Base-by-base conservation (phyloP, 1,139 yeast species). In the Geotrichum phurueaensis region DNA sequence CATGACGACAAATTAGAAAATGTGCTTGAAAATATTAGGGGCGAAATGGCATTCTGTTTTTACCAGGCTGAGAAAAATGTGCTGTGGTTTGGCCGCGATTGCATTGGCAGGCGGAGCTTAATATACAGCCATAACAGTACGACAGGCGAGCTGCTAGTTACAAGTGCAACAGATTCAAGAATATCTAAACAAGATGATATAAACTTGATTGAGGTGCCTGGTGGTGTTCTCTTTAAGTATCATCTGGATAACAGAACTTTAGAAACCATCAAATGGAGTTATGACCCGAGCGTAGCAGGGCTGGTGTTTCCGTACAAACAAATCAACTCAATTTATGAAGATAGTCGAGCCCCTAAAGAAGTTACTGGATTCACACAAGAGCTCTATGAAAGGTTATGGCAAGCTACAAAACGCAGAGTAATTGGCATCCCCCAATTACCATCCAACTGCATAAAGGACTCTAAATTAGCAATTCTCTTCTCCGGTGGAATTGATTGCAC, bases 401-500 rank as follows among this genome's bases (percentile, higher is more conserved):
- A 65, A 12, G 76, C 92, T 0, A 84, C 86, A 1, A 58, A 66
- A 1, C 70, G 77, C 13, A 77, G 97, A 55, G 79, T 86, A 18
- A 70, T 74, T 1, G 79, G 87, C 0, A 87, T 89, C 2, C 67
- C 69, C 1, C 54, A 15, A 2, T 20, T 48, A 25, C 25, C 49
- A 10, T 18, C 36, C n/a, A 22, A 36, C 3, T 36, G 31, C n/a
- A 13, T 39, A 7, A 27, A 22, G 25, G 23, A 50, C 20, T 23
- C 60, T 3, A 65, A 69, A 0, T 70, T 88, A 29, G 90, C 89
- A 0, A 78, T 94, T 0, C 74, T 94, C 45, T 94, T 90, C 70
- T 90, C 97, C 51, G 99, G 99, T 0, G 99, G 99, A 0, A 77
- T 94, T 10, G 99, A 94, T 69, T 94, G 99, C 71, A 87, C 97